These are phyloP conservation scores for Collybiopsis luxurians DNA, from an alignment of 768 basidiomycete species.

Conservation along the genomic window DNA sequence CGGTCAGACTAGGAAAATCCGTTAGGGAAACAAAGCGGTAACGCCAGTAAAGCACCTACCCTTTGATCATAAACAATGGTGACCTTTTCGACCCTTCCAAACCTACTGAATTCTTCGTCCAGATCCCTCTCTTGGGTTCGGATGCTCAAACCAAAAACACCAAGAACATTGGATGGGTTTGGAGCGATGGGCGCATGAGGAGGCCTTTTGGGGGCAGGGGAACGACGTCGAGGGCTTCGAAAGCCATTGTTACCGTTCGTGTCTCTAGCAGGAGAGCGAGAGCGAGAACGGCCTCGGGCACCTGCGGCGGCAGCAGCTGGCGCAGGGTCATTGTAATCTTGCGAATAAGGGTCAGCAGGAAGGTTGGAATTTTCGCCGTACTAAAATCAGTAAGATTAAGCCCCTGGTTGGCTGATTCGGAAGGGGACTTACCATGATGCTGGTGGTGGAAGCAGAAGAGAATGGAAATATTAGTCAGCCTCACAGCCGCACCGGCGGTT, in stretches of 20 bases:
- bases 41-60: conserved; percentile 46
- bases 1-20: conserved; percentile 70
- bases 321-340: conserved; percentile 62
- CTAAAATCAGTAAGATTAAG: conserved; percentile 39
- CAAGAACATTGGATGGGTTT: conserved; percentile 84
- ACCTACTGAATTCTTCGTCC: conserved; percentile 89
- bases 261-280: conserved; percentile 59
- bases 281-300: conserved; percentile 67
- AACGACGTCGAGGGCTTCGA: conserved; percentile 56
- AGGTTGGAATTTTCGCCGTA: conserved; percentile 62
- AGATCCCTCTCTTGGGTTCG: conserved; percentile 91
- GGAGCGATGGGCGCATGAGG: conserved; percentile 78
- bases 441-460: conserved; percentile 15
- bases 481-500: too few species aligned
- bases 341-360: conserved; percentile 77
- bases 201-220: conserved; percentile 56
- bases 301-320: conserved; percentile 50
- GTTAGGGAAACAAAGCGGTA: not conserved
- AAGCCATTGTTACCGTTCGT: conserved; percentile 30
- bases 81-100: conserved; percentile 90
- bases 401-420: too few species aligned
- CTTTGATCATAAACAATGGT: conserved; percentile 96
- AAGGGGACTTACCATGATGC: conserved; percentile 65
- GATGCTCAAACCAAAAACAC: conserved; percentile 98
- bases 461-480: too few species aligned